Evolutionary conservation across 768 basidiomycete genomes (phyloP), one percentile per base, ranked within the genome.

Genomic region (Termitomyces sp.): DNA sequence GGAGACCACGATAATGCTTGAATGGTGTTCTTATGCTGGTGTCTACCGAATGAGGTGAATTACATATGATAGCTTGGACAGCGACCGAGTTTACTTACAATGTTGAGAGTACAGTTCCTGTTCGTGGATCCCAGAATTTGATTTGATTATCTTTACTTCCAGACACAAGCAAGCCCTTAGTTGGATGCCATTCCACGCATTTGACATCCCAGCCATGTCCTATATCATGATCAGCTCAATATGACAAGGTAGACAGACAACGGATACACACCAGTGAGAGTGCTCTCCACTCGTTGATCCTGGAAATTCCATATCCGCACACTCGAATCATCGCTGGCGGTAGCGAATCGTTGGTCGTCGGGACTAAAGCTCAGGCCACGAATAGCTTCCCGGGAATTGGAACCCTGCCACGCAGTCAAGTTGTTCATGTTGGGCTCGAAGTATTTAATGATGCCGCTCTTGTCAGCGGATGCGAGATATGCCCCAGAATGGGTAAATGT

Each of bases 351-450:
- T 28, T 81, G 80, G 67, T 99, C 97, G 67, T 97, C 86, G 14
- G 95, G 94, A 64, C 91, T 91, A 70, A 96, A 98, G 59, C 83
- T 90, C 35, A 98, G 75, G 0, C 93, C 94, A 37, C 96, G 83
- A 58, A 98, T 91, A 7, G 94, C 91, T 70, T 98, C 96, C n/a
- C 89, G 80, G n/a, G 76, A 76, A 28, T 68, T 75, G 52, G 97
- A 96, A 0, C 94, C 97, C 44, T 88, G 81, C 84, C 94, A 96
- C 17, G 91, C 91, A 6, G 90, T 92, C 63, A 99, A 74, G 69
- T 99, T 99, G 78, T 98, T 99, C 91, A 98, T 94, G 71, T 98
- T 97, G 34, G 93, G 93, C 62, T 98, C 94, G 67, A 98, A 99
- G 74, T 98, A 99, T 72, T 99, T 99, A 79, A 99, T 94, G 57